These are phyloP conservation scores for Colletotrichum sp. DNA, from an alignment of 2,329 filamentous ascomycete species.

Conservation along the genomic window DNA sequence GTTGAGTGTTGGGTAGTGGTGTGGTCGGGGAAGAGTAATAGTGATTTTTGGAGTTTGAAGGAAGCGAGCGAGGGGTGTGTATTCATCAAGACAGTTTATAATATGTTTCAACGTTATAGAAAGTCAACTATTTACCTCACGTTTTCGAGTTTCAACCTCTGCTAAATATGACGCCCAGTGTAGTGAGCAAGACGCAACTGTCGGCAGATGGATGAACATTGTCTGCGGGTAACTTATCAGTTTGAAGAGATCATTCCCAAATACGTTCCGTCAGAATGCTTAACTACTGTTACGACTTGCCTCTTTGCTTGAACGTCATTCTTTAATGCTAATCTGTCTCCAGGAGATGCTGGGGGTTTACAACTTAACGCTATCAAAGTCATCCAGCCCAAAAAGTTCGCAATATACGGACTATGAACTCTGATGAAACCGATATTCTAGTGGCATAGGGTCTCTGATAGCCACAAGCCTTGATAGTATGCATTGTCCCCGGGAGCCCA, in stretches of 20 bases:
- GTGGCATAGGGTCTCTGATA: not conserved
- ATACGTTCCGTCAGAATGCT: not conserved
- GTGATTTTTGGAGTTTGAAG: not conserved
- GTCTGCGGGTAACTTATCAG: not conserved
- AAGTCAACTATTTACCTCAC: not conserved
- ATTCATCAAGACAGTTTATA: not conserved
- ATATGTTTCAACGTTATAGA: not conserved
- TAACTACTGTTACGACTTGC: not conserved
- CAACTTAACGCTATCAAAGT: not conserved
- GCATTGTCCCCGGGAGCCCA: no score
- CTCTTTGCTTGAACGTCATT: not conserved
- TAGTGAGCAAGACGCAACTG: not conserved
- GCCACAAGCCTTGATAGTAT: not conserved
- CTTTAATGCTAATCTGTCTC: not conserved
- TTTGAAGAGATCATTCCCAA: not conserved
- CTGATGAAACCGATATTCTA: rapidly evolving
- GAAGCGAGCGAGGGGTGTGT: not conserved
- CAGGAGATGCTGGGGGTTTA: rapidly evolving
- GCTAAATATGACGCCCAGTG: not conserved
- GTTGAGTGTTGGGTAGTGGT: not conserved
- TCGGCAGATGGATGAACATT: not conserved
- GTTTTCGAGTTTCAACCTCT: not conserved
- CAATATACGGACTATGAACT: not conserved
- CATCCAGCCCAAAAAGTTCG: not conserved
- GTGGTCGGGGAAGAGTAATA: not conserved